Base-by-base conservation (phyloP, 805 yeast species). In the Candida boleticola region DNA sequence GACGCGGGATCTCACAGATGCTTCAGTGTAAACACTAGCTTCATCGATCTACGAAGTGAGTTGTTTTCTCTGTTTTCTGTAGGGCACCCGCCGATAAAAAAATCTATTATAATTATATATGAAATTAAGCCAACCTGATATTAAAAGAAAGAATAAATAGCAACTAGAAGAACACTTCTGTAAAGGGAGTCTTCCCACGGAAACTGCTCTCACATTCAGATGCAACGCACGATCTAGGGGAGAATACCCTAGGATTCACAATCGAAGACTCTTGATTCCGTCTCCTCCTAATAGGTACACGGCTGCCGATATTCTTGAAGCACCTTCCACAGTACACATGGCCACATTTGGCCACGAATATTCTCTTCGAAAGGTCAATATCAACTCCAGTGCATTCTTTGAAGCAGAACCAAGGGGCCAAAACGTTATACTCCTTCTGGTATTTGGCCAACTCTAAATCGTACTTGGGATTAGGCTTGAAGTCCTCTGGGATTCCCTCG, bases 311-410 rank as follows among this genome's bases (percentile, higher is more conserved):
- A 51, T 80, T 76, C 49, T 78, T 78, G 18, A 84, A 85, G 63
- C 97, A 89, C 32, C 92, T 63, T 1, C 96, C 97, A 61, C 97
- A 89, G 58, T 79, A 89, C 0, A 82, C 76, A 64, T 89, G 97
- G 0, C 96, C 96, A 67, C 97, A 89, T 30, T 61, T 64, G 0
- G 86, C 75, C 16, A 74, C 72, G 54, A 82, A 89, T 2, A 84
- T 75, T 45, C 89, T 73, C 52, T 72, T 79, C 0, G 90, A 83
- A 26, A 85, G 63, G 42, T 76, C 82, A 16, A 65, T 53, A 53
- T 86, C 95, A 0, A 68, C 64, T 9, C 67, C 71, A 0, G 82
- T 73, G n/a, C 82, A 63, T 21, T 66, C 63, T 13, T 61, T 55
- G 13, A 69, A 50, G 29, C 82, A 76, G 50, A 79, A 83, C 75